A percentile compares a stretch with the other conserved stretches of the same genome.
phyloP scores from a whole-genome alignment of 768 basidiomycete species.

The Boletus sp. region DNA sequence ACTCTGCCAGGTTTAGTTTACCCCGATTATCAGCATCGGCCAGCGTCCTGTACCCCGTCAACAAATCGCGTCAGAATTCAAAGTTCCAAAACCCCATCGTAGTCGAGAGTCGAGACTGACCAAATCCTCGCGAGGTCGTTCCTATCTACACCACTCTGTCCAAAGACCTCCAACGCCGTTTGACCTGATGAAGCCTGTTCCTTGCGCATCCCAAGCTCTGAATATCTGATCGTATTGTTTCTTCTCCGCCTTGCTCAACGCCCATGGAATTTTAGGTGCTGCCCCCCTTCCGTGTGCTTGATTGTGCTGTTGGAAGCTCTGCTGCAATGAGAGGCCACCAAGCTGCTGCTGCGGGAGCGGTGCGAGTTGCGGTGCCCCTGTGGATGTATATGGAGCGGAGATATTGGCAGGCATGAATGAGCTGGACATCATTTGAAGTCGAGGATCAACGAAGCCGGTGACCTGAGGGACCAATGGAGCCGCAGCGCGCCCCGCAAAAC shows the following conservation, averaged over 20 bases:
- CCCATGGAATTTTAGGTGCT: conserved; percentile 78
- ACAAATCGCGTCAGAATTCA: background rate
- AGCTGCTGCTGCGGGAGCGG: conserved; percentile 51
- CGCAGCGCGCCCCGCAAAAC: conserved; percentile 46
- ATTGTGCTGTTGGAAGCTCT: conserved; percentile 86
- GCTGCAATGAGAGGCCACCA: conserved; percentile 61
- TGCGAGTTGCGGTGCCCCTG: conserved; percentile 61
- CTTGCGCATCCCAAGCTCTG: conserved; percentile 86
- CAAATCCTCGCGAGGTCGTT: conserved; percentile 93
- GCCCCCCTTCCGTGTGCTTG: conserved; percentile 65
- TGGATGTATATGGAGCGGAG: conserved; percentile 55
- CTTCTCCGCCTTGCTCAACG: conserved; percentile 83
- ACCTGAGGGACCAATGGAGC: conserved; percentile 62
- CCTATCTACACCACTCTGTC: conserved; percentile 83
- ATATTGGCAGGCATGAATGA: conserved; percentile 84
- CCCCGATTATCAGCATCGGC: conserved; percentile 93
- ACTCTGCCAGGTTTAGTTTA: conserved; percentile 90
- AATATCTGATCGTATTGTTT: conserved; percentile 97
- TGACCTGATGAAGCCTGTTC: conserved; percentile 85
- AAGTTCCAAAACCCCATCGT: background rate
- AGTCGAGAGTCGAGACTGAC: conserved; percentile 43
- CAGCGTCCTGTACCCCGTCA: conserved; percentile 59
- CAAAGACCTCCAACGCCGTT: conserved; percentile 89
- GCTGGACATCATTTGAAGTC: conserved; percentile 84
- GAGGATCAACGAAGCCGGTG: conserved; percentile 80